phyloP scores from a whole-genome alignment of 352 stramenopile genomes.

The Phytopythium ostracodes region DNA sequence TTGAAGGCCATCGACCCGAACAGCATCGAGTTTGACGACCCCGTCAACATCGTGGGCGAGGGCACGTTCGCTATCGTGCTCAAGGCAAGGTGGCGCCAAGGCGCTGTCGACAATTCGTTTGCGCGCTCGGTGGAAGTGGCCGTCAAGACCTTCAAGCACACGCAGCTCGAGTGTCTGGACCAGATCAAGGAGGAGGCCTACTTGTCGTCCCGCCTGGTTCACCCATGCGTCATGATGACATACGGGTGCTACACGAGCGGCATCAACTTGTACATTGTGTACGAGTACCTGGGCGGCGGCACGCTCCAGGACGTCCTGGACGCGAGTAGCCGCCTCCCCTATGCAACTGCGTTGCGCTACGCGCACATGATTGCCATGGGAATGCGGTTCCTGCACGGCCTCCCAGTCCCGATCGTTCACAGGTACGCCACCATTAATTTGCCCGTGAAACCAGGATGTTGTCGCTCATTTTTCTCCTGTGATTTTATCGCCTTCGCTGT shows the following conservation, averaged over 20 bases:
- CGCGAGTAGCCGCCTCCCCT: slow-evolving; percentile 37
- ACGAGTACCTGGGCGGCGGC: slow-evolving; percentile 73
- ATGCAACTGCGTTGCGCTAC: slow-evolving; percentile 65
- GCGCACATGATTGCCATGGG: slow-evolving; percentile 78
- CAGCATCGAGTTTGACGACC: slow-evolving; percentile 77
- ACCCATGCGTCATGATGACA: slow-evolving; percentile 82
- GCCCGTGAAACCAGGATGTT: neutral
- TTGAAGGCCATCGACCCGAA: slow-evolving; percentile 74
- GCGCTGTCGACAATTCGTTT: slow-evolving; percentile 34
- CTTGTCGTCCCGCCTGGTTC: slow-evolving; percentile 68
- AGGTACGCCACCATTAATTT: slow-evolving; percentile 20
- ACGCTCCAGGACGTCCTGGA: slow-evolving; percentile 79
- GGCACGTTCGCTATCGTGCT: slow-evolving; percentile 76
- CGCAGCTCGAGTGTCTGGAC: slow-evolving; percentile 68
- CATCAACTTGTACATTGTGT: slow-evolving; percentile 81
- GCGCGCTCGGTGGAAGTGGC: slow-evolving; percentile 59
- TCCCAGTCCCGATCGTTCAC: slow-evolving; percentile 75
- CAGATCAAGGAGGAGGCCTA: slow-evolving; percentile 83
- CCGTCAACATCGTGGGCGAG: slow-evolving; percentile 75
- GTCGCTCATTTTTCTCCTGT: neutral
- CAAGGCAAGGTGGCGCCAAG: slow-evolving; percentile 67
- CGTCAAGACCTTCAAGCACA: slow-evolving; percentile 82
- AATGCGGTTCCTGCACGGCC: slow-evolving; percentile 74
- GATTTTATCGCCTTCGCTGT: neutral
- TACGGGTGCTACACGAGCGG: slow-evolving; percentile 80